Percentiles rank a stretch among this genome's conserved stretches.
Evolutionary conservation across 495 filamentous ascomycete genomes (phyloP).

Genomic region (Aspergillus heteromorphus): DNA sequence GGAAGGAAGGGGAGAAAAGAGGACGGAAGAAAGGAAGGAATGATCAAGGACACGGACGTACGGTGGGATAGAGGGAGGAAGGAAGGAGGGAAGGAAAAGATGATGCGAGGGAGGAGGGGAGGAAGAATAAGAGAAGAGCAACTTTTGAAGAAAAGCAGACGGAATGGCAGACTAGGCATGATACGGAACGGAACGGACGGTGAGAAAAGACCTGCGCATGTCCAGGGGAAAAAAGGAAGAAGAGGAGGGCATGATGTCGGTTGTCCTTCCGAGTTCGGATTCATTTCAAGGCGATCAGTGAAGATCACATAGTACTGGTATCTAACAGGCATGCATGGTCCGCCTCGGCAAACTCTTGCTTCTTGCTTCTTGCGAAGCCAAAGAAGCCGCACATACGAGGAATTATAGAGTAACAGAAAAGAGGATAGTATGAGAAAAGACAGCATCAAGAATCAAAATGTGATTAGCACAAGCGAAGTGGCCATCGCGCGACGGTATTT

Average conservation of each 20-base stretch:
- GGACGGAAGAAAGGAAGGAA: slow-evolving; percentile 8
- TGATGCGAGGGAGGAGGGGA: not conserved
- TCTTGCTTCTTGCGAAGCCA: slow-evolving; percentile 39
- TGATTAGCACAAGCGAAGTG: slow-evolving; percentile 22
- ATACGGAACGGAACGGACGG: not conserved
- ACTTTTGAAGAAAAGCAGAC: not conserved
- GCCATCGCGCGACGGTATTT: slow-evolving; percentile 9
- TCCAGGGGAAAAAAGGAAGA: not conserved
- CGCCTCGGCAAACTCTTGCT: slow-evolving; percentile 27
- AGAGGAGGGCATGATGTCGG: slow-evolving; percentile 8
- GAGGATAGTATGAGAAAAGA: slow-evolving; percentile 30
- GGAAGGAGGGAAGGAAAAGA: not conserved
- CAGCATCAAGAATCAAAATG: slow-evolving; percentile 31
- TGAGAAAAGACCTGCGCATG: not conserved
- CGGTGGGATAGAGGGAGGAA: not conserved
- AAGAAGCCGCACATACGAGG: slow-evolving; percentile 50
- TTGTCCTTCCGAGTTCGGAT: slow-evolving; percentile 14
- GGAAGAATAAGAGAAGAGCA: not conserved
- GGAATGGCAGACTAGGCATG: not conserved
- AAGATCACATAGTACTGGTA: slow-evolving; percentile 21
- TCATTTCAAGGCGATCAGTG: slow-evolving; percentile 18
- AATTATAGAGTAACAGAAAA: slow-evolving; percentile 36
- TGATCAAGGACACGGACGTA: no score
- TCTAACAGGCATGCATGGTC: slow-evolving; percentile 26
- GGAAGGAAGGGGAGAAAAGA: slow-evolving; percentile 6